A percentile compares a stretch with the other conserved stretches of the same genome.
These are phyloP conservation scores for Beauveria medogensis DNA, from an alignment of 2,329 filamentous ascomycete species.

Conservation along the genomic window DNA sequence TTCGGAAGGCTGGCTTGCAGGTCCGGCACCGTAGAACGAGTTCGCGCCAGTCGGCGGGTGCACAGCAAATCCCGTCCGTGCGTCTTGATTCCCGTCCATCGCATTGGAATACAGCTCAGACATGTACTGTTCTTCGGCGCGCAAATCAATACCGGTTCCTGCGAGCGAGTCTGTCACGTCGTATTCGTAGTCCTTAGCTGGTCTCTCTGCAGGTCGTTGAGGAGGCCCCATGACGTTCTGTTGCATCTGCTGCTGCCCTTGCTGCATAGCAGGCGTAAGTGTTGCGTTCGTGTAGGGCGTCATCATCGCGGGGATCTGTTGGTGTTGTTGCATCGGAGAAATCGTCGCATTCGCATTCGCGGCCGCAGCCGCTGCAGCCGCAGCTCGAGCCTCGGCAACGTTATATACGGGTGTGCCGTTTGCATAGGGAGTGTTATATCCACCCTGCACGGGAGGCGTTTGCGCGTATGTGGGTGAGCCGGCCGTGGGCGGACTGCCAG, in stretches of 20 bases:
- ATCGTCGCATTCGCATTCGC: conserved; percentile 24
- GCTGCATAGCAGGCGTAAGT: conserved; percentile 21
- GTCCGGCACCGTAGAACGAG: conserved; percentile 56
- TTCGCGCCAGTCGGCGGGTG: conserved; percentile 47
- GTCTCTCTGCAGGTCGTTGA: conserved; percentile 53
- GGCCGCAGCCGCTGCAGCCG: conserved; percentile 22
- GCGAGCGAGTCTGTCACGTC: conserved; percentile 78
- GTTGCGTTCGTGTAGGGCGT: conserved; percentile 23
- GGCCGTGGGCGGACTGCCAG: conserved; percentile 30
- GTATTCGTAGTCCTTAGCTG: conserved; percentile 55
- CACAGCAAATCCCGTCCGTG: conserved; percentile 40
- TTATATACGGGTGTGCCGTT: conserved; percentile 29
- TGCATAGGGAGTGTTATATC: conserved; percentile 30
- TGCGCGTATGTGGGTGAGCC: conserved; percentile 29
- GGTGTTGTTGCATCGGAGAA: conserved; percentile 27
- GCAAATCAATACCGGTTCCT: conserved; percentile 78
- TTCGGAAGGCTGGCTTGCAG: conserved; percentile 55
- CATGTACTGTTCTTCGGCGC: conserved; percentile 77
- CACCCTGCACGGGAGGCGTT: conserved; percentile 23
- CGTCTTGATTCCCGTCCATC: conserved; percentile 36
- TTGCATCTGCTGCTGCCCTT: conserved; percentile 10
- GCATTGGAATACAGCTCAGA: conserved; percentile 55
- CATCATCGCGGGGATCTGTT: conserved; percentile 18
- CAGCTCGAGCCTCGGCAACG: conserved; percentile 27
- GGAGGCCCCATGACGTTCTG: conserved; percentile 44